phyloP scores from a whole-genome alignment of 306 rosid species.

The Dalbergia cultrata region DNA sequence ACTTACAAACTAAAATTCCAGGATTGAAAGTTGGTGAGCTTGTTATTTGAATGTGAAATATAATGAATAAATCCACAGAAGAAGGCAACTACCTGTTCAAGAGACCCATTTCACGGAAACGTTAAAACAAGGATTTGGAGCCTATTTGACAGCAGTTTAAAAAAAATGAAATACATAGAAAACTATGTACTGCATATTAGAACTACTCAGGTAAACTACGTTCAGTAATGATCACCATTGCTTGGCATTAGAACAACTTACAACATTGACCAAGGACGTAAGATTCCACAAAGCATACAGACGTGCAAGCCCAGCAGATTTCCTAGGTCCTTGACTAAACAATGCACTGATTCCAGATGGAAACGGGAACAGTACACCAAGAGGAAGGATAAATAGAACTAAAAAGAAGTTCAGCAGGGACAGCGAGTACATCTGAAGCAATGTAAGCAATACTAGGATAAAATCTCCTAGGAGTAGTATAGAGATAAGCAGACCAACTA shows the following conservation, averaged over 20 bases:
- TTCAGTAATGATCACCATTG: slow-evolving; percentile 18
- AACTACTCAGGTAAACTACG: slow-evolving; percentile 3
- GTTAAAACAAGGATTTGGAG: slow-evolving; percentile 33
- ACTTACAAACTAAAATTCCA: slow-evolving; percentile 96
- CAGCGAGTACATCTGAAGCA: slow-evolving; percentile 88
- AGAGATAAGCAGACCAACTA: slow-evolving; percentile 90
- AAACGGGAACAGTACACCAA: slow-evolving; percentile 82
- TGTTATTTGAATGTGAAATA: slow-evolving; percentile 62
- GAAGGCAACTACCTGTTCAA: slow-evolving; percentile 81
- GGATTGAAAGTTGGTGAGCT: slow-evolving; percentile 71
- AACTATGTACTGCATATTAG: background rate
- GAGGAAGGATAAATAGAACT: slow-evolving; percentile 84
- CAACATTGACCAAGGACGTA: slow-evolving; percentile 94
- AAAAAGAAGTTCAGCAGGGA: slow-evolving; percentile 74
- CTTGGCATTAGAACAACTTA: slow-evolving; percentile 57
- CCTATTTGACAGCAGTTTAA: background rate
- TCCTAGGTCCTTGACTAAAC: slow-evolving; percentile 96
- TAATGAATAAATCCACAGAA: slow-evolving; percentile 88
- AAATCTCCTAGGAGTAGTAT: slow-evolving; percentile 86
- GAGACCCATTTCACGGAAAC: slow-evolving; percentile 26
- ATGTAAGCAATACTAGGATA: slow-evolving; percentile 79
- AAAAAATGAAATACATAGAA: background rate
- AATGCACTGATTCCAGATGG: slow-evolving; percentile 97
- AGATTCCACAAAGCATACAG: slow-evolving; percentile 95
- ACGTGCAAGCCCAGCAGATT: slow-evolving; percentile 89